A percentile compares a stretch with the other conserved stretches of the same genome.
Evolutionary conservation across 768 basidiomycete genomes (phyloP).

Genomic region (Coprinopsis cinerea): DNA sequence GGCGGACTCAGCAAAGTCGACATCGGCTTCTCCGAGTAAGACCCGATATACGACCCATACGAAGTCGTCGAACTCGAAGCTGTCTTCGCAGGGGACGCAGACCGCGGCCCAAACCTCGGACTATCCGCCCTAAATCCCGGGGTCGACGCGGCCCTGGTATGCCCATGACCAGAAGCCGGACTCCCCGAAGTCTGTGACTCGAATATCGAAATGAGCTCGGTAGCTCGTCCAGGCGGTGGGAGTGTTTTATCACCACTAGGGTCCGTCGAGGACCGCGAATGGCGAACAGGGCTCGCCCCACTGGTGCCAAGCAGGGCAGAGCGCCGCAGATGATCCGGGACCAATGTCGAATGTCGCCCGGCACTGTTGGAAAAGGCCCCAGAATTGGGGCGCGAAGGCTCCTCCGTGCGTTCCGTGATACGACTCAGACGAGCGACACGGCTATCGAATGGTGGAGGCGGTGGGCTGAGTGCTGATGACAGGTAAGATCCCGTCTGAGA

Average conservation of each 20-base stretch:
- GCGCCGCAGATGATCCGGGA: slow-evolving; percentile 41
- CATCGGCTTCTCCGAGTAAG: slow-evolving; percentile 13
- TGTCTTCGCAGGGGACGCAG: slow-evolving; percentile 43
- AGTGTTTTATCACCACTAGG: slow-evolving; percentile 38
- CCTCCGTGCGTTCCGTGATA: slow-evolving; percentile 76
- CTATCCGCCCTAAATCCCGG: slow-evolving; percentile 37
- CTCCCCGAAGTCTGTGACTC: slow-evolving; percentile 32
- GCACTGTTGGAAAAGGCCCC: slow-evolving; percentile 29
- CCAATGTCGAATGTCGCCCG: slow-evolving; percentile 32
- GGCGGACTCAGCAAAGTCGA: slow-evolving; percentile 17
- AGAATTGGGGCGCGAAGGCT: slow-evolving; percentile 45
- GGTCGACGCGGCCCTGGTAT: slow-evolving; percentile 49
- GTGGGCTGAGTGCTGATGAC: slow-evolving; percentile 16
- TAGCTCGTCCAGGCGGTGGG: slow-evolving; percentile 54
- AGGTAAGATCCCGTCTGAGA: slow-evolving; percentile 27
- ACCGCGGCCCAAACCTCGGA: slow-evolving; percentile 36
- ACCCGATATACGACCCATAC: slow-evolving; percentile 13
- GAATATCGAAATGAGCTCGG: slow-evolving; percentile 71
- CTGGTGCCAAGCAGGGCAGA: slow-evolving; percentile 35
- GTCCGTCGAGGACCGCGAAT: slow-evolving; percentile 57
- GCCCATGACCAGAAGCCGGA: slow-evolving; percentile 33
- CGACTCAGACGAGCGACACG: slow-evolving; percentile 50
- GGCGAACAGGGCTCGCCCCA: slow-evolving; percentile 31
- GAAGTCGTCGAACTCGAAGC: slow-evolving; percentile 31
- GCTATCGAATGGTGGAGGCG: slow-evolving; percentile 13